phyloP scores from a whole-genome alignment of 352 stramenopile genomes.

The Pythium aphanidermatum region DNA sequence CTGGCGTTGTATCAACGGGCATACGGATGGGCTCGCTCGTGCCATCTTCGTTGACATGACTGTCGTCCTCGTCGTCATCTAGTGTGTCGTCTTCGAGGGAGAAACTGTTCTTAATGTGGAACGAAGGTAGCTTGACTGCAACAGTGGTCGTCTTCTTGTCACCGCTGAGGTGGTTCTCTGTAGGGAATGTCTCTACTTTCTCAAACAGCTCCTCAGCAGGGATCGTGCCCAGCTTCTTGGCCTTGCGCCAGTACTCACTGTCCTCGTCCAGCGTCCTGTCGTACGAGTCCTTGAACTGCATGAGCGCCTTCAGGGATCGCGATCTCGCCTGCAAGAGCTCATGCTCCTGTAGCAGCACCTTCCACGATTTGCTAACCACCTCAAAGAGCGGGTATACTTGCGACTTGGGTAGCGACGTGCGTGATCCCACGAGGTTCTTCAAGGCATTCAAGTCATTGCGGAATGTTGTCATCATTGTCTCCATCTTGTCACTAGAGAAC shows the following conservation, averaged over 20 bases:
- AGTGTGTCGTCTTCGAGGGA: slow-evolving; percentile 30
- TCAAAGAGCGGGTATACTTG: slow-evolving; percentile 94
- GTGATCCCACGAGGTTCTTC: slow-evolving; percentile 78
- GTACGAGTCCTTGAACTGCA: slow-evolving; percentile 77
- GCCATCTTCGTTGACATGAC: slow-evolving; percentile 25
- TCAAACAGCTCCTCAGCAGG: slow-evolving; percentile 67
- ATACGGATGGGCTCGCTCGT: slow-evolving; percentile 67
- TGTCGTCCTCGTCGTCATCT: slow-evolving; percentile 14
- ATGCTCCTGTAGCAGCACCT: slow-evolving; percentile 67
- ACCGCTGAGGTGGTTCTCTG: slow-evolving; percentile 27
- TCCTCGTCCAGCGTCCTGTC: slow-evolving; percentile 45
- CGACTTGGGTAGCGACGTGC: slow-evolving; percentile 89
- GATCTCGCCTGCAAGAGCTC: slow-evolving; percentile 66
- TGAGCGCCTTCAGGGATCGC: slow-evolving; percentile 51
- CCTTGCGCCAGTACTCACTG: slow-evolving; percentile 45
- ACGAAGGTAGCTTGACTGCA: slow-evolving; percentile 8
- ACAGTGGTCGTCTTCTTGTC: neutral
- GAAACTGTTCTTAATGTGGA: slow-evolving; percentile 28
- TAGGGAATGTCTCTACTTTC: slow-evolving; percentile 50
- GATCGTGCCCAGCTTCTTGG: slow-evolving; percentile 47
- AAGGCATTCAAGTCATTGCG: slow-evolving; percentile 57
- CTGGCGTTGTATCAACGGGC: slow-evolving; percentile 87
- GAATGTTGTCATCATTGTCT: slow-evolving; percentile 59
- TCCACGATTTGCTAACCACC: slow-evolving; percentile 79
- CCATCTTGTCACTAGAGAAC: slow-evolving; percentile 80